These are phyloP conservation scores for Colletotrichum sansevieriae DNA, from an alignment of 2,329 filamentous ascomycete species.

Conservation along the genomic window DNA sequence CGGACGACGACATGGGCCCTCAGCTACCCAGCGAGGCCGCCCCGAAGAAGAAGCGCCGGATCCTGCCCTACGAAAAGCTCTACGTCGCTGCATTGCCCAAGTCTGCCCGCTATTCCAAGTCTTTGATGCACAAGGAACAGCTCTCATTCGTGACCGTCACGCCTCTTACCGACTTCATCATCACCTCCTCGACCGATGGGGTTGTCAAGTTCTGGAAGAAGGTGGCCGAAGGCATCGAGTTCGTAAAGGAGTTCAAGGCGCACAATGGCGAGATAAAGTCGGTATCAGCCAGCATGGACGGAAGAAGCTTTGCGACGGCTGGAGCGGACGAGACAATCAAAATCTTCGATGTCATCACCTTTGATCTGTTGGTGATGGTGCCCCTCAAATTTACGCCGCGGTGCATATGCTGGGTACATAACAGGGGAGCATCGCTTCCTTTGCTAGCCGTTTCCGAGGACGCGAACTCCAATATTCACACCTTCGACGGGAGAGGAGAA, in stretches of 20 bases:
- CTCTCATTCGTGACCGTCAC: slow-evolving; percentile 90
- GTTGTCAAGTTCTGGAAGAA: slow-evolving; percentile 99
- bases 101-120: slow-evolving; percentile 88
- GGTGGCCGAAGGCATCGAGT: slow-evolving; percentile 88
- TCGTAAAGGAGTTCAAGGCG: slow-evolving; percentile 97
- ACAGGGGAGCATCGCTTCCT: slow-evolving; percentile 87
- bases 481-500: slow-evolving; percentile 93
- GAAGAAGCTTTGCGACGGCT: slow-evolving; percentile 91
- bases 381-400: slow-evolving; percentile 81
- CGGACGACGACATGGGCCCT: slow-evolving; percentile 93
- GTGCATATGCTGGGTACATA: slow-evolving; percentile 93
- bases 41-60: slow-evolving; percentile 87
- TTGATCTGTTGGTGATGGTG: slow-evolving; percentile 87
- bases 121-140: slow-evolving; percentile 98
- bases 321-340: slow-evolving; percentile 84
- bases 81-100: slow-evolving; percentile 91
- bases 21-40: slow-evolving; percentile 83
- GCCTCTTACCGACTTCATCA: slow-evolving; percentile 91
- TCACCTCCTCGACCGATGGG: slow-evolving; percentile 94
- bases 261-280: slow-evolving; percentile 87
- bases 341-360: slow-evolving; percentile 86
- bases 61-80: slow-evolving; percentile 93
- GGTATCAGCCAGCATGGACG: slow-evolving; percentile 89
- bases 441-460: slow-evolving; percentile 87
- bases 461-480: slow-evolving; percentile 76